Evolutionary conservation across 345 rosid species (phyloP), one percentile per base, ranked within the genome.

Genomic region (Salix suchowensis): DNA sequence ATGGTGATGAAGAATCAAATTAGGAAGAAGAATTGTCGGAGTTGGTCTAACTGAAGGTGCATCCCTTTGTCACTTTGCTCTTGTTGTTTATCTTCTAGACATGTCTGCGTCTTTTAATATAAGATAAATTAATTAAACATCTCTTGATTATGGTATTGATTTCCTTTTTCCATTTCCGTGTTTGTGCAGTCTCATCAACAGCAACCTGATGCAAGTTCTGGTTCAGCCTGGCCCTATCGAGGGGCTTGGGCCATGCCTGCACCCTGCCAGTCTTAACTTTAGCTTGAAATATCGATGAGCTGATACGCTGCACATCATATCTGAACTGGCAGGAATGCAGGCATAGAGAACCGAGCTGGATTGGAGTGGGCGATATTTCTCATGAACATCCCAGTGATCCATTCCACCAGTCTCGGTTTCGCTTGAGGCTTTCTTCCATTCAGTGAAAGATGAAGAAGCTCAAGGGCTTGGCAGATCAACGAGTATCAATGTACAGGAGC

Each of bases 231-330:
- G 92, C 94, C 97, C 91, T 89, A 86, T 26, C 89, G 90, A 91
- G 94, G 97, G 91, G 92, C 92, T 84, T 83, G 92, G 94, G 89
- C 92, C 85, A 80, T 90, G 97, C 94, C 94, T 91, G 97, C 94
- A 86, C 86, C 79, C 82, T 82, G 85, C 79, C 74, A 70, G 69
- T 42, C 39, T 58, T 74, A 78, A 73, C 76, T 48, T 23, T 54
- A 71, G 76, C 72, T 71, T 78, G 75, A 76, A 77, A 67, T 65
- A 61, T 70, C 39, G 50, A 67, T 37, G 26, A 72, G 83, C 69
- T 70, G 55, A 26, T 76, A 15, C 73, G 71, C 54, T 37, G 44
- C 2, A 65, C 2, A 60, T 67, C 39, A 21, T 74, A 73, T 76
- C 65, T 67, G 77, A 74, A 71, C 74, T 78, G 86, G 90, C 76